phyloP scores from a whole-genome alignment of 2,329 filamentous ascomycete species.

The Arthroderma sp. region DNA sequence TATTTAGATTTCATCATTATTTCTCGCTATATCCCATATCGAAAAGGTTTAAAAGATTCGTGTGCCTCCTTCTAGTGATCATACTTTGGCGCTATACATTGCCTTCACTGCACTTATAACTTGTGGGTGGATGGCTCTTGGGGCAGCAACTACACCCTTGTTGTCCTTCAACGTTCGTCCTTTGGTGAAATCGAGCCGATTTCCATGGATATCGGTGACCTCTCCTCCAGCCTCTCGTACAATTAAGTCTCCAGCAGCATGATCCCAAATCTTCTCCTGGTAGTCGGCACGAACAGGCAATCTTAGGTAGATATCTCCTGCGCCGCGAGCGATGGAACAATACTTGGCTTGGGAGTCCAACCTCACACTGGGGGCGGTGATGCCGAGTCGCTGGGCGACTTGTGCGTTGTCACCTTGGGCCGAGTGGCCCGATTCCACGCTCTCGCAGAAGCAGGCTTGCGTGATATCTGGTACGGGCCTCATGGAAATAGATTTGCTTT shows the following conservation, averaged over 20 bases:
- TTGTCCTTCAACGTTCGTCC: slow-evolving; percentile 80
- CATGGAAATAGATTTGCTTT: slow-evolving; percentile 61
- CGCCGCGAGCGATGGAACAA: slow-evolving; percentile 82
- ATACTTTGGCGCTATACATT: slow-evolving; percentile 47
- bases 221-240: slow-evolving; percentile 86
- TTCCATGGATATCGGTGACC: slow-evolving; percentile 80
- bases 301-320: slow-evolving; percentile 86
- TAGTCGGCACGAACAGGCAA: slow-evolving; percentile 76
- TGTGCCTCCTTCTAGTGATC: slow-evolving; percentile 20
- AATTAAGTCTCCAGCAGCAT: slow-evolving; percentile 87
- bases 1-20: slow-evolving; percentile 10
- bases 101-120: slow-evolving; percentile 68
- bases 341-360: slow-evolving; percentile 99
- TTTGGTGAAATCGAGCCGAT: slow-evolving; percentile 69
- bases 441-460: slow-evolving; percentile 87
- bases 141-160: slow-evolving; percentile 86
- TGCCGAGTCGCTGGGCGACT: slow-evolving; percentile 73
- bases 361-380: slow-evolving; percentile 76
- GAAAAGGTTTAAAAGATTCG: not conserved
- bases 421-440: slow-evolving; percentile 85
- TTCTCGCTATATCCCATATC: slow-evolving; percentile 5
- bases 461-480: slow-evolving; percentile 59
- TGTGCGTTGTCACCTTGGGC: slow-evolving; percentile 75
- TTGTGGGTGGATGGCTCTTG: slow-evolving; percentile 57
- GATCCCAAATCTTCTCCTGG: slow-evolving; percentile 99